Evolutionary conservation across 352 stramenopile species (phyloP), one percentile per base, ranked within the genome.

Genomic region (Hyaloperonospora brassicae): DNA sequence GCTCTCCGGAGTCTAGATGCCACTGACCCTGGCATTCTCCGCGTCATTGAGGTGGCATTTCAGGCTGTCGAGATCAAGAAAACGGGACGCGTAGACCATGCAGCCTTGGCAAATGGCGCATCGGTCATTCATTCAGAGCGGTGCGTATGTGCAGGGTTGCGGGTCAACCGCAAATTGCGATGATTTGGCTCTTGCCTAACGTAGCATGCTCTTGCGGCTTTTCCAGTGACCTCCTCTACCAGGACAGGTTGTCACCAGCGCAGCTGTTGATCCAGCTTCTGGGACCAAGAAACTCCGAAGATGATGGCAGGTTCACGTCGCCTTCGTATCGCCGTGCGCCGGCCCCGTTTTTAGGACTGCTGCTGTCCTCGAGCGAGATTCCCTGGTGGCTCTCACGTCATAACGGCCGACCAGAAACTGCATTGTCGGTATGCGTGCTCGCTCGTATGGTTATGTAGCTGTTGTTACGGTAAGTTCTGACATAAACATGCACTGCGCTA

Each of bases 311-410:
- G 47, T 87, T 88, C 61, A 92, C 81, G 4, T 89, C 81, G 14
- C 51, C 50, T 50, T 83, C 77, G 24, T 83, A 71, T 43, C 69
- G 72, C 22, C 63, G 66, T 23, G 52, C 69, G 6, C 57, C 72
- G 10, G 61, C 69, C n/a, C 57, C 66, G 36, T 59, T 75, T n/a
- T 47, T 76, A 10, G 64, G 68, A 7, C 49, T 62, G 5, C 43
- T 82, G 2, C 40, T 85, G 25, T 74, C 73, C 27, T 77, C 57
- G 6, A 62, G 66, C n/a, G 72, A 85, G 39, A 69, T 73, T 17
- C 76, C 79, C 1, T 86, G 76, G 76, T 90, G 80, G 80, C 65
- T 90, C 9, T 90, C 78, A 10, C 78, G 77, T 4, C 70, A 90
- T 49, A 90, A 90, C 45, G 72, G 67, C 21, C 67, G 72, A 17